Evolutionary conservation across 352 stramenopile genomes (phyloP), one percentile per base, ranked within the genome.

Genomic region (Globisporangium rhizosaccharum): DNA sequence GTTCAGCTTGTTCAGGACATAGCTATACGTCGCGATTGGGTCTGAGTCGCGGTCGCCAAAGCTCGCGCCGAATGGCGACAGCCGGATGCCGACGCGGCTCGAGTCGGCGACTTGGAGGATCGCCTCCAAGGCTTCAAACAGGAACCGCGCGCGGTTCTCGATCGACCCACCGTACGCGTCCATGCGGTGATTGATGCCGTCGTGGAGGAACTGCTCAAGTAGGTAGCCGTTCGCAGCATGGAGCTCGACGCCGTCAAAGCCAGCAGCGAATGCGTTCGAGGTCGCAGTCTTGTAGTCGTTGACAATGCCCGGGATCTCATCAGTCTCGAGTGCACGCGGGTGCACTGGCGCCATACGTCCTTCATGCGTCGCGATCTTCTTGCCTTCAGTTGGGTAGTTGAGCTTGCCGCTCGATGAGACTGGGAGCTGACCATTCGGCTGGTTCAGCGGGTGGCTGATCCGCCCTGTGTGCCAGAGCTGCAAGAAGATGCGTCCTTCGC

Each of bases 211-310:
- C 65, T 97, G 77, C 63, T 98, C 89, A 45, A 98, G 68, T 41
- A 98, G 63, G 52, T 98, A 98, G 9, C 92, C 93, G 60, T 98
- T 96, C 9, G 88, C 93, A 7, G 53, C 66, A 68, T 97, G 92
- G 37, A 98, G 59, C 62, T 97, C 87, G 17, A 97, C 70, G 23
- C 90, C 88, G 58, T 97, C 91, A 66, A 97, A 97, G 17, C 90
- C 91, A 6, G 88, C 89, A 15, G 82, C 68, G 30, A 88, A 75
- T 10, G 85, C 75, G 26, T 81, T 79, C 52, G 76, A 62, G 2
- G 88, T 87, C 0, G 68, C 83, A 45, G 73, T 59, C 12, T 71
- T 68, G 66, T 79, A 97, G 47, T 90, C 78, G 39, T 85, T 36
- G n/a, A 94, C 71, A 20, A 76, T 66, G 10, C 36, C n/a, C 23